Percentiles rank a stretch among this genome's conserved stretches.
phyloP scores from a whole-genome alignment of 1,284 basidiomycete species.

The Salmacisia buchloeana region DNA sequence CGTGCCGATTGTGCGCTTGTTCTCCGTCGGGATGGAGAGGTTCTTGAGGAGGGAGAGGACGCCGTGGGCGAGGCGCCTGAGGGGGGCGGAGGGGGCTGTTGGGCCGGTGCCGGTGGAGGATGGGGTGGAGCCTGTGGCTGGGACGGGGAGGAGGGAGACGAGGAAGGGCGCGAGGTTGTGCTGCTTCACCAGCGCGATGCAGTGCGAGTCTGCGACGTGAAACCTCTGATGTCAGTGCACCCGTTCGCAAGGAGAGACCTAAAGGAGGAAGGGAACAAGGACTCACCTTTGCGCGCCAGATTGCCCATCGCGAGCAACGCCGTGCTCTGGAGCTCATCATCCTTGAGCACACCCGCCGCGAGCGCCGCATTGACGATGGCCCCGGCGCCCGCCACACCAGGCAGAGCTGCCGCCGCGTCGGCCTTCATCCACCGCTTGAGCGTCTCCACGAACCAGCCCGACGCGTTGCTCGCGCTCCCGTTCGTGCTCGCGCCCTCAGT shows the following conservation, averaged over 20 bases:
- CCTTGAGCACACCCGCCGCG: too few species aligned
- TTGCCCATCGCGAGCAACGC: conserved; percentile 77
- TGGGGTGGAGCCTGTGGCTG: conserved; percentile 17
- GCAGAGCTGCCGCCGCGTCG: too few species aligned
- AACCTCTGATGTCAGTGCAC: not conserved
- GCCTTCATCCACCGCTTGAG: conserved; percentile 69
- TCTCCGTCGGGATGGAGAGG: conserved; percentile 35
- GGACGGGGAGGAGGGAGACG: conserved; percentile 21
- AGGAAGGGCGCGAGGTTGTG: conserved; percentile 28
- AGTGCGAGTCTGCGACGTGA: conserved; percentile 24
- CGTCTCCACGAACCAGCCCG: conserved; percentile 64
- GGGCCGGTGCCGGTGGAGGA: not conserved
- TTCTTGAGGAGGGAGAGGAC: conserved; percentile 38
- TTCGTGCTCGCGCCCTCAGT: not conserved
- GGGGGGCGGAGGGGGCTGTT: not conserved
- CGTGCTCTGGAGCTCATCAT: conserved; percentile 76
- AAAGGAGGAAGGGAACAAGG: not conserved
- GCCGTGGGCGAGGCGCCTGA: conserved; percentile 18
- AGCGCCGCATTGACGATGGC: too few species aligned
- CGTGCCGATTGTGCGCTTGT: conserved; percentile 29
- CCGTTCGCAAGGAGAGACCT: not conserved
- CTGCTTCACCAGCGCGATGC: conserved; percentile 31
- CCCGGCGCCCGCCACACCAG: too few species aligned
- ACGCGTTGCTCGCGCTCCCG: conserved; percentile 31
- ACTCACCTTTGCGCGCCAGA: conserved; percentile 57